Evolutionary conservation across 169 alveolate genomes (phyloP), one percentile per base, ranked within the genome.

Genomic region (Cryptosporidium ubiquitum): DNA sequence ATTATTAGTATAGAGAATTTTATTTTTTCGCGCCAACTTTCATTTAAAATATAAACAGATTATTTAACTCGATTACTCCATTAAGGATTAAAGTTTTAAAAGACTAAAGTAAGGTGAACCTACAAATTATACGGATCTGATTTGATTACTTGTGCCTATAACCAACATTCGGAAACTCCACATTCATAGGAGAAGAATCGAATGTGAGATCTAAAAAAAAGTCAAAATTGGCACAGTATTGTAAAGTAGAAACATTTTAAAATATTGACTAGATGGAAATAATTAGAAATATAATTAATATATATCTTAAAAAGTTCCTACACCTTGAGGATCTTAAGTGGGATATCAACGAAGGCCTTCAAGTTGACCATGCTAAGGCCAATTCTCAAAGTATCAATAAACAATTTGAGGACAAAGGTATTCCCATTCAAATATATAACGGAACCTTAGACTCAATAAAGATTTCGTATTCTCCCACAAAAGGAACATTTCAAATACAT

Each of bases 321-420:
- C 89, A 58, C 0, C 74, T 79, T 26, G 89, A 79, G 42, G 75
- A 79, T 61, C 64, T 79, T 9, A 79, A 58, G 33, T 79, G 89
- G 89, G 89, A 79, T 9, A 23, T 79, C 23, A 61, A 20, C 44
- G 79, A 79, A 61, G 89, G 89, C n/a, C 39, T 79, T 2, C 60
- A 79, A 26, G 23, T 79, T 44, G 89, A 79, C 52, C 58, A 79
- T 61, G 58, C 61, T 20, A 58, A 31, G 61, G 33, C 58, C 6
- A 79, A 79, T 18, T 61, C 73, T 3, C 49, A 26, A 4, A 47
- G 75, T 29, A 79, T 79, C 16, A 79, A 79, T 16, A 51, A 42
- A 1, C 73, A 79, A 39, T 79, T 79, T 23, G 52, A 58, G 20
- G 79, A 79, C 16, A 58, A 61, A 29, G 37, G 49, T 0, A 79